Base-by-base conservation (phyloP, 352 stramenopile species). In the Lagenidium sp. region DNA sequence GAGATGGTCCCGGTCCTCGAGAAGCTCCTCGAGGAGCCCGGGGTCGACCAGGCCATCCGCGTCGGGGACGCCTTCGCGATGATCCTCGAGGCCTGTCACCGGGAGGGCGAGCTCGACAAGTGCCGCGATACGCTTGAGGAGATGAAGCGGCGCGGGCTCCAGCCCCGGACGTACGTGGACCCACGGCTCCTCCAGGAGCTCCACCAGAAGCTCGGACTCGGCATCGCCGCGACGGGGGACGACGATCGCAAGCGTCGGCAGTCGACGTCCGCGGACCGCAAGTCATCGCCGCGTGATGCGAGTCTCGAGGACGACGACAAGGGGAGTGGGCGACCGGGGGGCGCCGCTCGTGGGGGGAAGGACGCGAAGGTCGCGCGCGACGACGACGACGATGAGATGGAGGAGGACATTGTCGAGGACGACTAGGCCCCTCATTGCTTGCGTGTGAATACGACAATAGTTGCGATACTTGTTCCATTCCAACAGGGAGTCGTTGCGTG, bases 51-150 rank as follows among this genome's bases (percentile, higher is more conserved):
- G 21, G 83, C 82, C 6, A 85, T 98, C 26, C 80, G 90, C 4
- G 50, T 85, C 6, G 91, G 93, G 15, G 93, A 98, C 52, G 79
- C 71, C 13, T 96, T 89, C 42, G 83, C 82, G 5, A 64, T 96
- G 52, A 62, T 97, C 2, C 56, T 90, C 1, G 81, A 96, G 37
- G 68, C 72, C 6, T 82, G 94, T 34, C 85, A 82, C 50, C 47
- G 61, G 18, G 68, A 72, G 21, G 62, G 68, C 1, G 64, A 97
- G 24, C 57, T 76, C 16, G 47, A 65, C n/a, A 71, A 93, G 37
- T 71, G 69, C 29, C 57, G 80, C 6, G 68, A 85, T 40, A 53
- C 73, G 6, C 55, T 97, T 41, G 62, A 95, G 32, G 63, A 80
- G 24, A 96, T 97, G 84, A 72, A 72, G 19, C 44, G 63, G 13